phyloP scores from a whole-genome alignment of 202 grass and related monocot species.

The Sporobolus alterniflorus region DNA sequence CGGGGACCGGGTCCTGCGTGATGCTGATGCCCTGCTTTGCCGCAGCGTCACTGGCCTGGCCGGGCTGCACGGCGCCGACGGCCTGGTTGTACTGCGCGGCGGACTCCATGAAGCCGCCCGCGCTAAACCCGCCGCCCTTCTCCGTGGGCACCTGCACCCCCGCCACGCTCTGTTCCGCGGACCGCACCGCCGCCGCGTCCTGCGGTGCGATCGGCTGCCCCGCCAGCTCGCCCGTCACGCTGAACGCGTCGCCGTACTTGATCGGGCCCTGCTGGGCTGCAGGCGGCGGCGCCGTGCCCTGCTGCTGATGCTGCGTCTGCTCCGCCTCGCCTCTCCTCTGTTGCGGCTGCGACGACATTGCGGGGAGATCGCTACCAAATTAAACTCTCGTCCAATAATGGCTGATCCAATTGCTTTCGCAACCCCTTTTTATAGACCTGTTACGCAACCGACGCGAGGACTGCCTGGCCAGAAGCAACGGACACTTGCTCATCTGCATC shows the following conservation, averaged over 20 bases:
- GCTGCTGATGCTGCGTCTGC: not conserved
- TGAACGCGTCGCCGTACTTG: constrained; percentile 67
- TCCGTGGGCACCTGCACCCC: constrained; percentile 46
- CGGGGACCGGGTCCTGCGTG: constrained; percentile 57
- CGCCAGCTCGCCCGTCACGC: constrained; percentile 50
- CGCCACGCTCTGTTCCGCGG: constrained; percentile 51
- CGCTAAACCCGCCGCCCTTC: constrained; percentile 40
- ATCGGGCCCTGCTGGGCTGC: constrained; percentile 21
- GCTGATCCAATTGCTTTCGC: too few species aligned
- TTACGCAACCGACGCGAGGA: not conserved
- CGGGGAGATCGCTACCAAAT: not conserved
- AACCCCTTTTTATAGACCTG: not conserved
- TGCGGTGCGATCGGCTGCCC: constrained; percentile 48
- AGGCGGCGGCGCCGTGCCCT: not conserved
- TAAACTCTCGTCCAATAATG: too few species aligned
- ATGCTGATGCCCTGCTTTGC: constrained; percentile 46
- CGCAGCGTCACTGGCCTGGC: constrained; percentile 51
- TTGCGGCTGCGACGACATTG: constrained; percentile 49
- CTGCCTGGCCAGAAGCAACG: not conserved
- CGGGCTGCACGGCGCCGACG: constrained; percentile 43
- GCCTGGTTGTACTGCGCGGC: constrained; percentile 66
- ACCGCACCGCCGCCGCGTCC: constrained; percentile 65
- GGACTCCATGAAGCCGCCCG: constrained; percentile 54
- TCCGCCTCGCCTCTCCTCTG: not conserved
- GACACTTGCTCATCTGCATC: not conserved